phyloP scores from a whole-genome alignment of 2,329 filamentous ascomycete species.

The Sphaerulina populicola region DNA sequence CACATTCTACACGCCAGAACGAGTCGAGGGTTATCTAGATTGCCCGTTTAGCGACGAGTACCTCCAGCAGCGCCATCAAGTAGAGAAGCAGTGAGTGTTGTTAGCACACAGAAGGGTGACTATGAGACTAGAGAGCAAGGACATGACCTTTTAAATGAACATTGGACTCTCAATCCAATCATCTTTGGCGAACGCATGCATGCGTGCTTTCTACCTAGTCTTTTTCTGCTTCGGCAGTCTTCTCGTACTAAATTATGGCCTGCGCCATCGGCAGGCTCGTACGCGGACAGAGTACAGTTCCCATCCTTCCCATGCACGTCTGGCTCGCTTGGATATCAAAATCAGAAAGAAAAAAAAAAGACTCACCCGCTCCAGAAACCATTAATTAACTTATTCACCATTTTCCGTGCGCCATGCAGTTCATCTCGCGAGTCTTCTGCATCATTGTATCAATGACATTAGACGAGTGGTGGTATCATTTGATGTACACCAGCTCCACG shows the following conservation, averaged over 20 bases:
- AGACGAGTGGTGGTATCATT: neutral
- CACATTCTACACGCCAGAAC: constrained; percentile 39
- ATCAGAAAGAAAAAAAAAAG: neutral
- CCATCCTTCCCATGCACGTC: neutral
- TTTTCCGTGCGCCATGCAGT: neutral
- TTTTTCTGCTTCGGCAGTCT: neutral
- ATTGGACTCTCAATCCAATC: neutral
- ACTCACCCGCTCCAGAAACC: neutral
- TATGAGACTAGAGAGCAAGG: neutral
- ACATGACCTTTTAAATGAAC: neutral
- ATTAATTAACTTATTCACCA: neutral
- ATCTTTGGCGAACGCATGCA: neutral
- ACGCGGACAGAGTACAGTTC: constrained; percentile 1
- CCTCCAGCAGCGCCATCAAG: neutral
- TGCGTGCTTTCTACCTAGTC: neutral
- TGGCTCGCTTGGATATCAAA: neutral
- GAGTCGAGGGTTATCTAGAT: constrained; percentile 36
- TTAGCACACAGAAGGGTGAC: too few relatives aligned
- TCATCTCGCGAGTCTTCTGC: neutral
- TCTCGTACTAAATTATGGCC: neutral
- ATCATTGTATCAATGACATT: neutral
- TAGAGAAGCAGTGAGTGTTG: neutral
- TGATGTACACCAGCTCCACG: neutral
- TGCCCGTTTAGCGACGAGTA: constrained; percentile 34
- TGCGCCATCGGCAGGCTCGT: neutral